Percentiles rank a stretch among this genome's conserved stretches.
These are phyloP conservation scores for Ophiosphaerella narmari DNA, from an alignment of 2,329 filamentous ascomycete genomes.

Conservation along the genomic window DNA sequence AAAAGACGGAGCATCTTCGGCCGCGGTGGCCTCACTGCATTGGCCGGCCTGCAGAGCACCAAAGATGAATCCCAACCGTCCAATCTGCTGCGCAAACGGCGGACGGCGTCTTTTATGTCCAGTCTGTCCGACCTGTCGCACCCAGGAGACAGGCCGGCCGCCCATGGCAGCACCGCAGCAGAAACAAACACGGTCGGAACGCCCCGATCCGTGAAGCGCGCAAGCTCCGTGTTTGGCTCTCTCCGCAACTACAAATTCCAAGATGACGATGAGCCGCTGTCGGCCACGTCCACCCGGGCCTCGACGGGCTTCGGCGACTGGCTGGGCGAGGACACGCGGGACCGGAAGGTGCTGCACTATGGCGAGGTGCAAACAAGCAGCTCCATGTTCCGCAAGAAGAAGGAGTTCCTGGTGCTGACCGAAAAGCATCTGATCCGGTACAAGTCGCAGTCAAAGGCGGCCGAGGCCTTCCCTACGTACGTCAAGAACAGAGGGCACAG, in stretches of 20 bases:
- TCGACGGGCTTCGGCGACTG: conserved; percentile 45
- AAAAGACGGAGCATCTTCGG: conserved; percentile 46
- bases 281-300: conserved; percentile 56
- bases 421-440: conserved; percentile 70
- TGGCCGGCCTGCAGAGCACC: conserved; percentile 31
- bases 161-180: conserved; percentile 13
- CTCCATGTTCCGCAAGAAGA: conserved; percentile 73
- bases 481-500: conserved; percentile 2
- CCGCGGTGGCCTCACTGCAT: conserved; percentile 36
- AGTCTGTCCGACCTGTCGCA: conserved; percentile 35
- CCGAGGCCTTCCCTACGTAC: conserved; percentile 62
- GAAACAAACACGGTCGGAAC: conserved; percentile 14
- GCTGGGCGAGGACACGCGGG: conserved; percentile 44
- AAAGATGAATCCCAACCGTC: conserved; percentile 43
- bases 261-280: conserved; percentile 57
- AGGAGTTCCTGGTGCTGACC: conserved; percentile 72
- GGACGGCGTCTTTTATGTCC: conserved; percentile 43
- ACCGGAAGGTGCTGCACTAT: conserved; percentile 62
- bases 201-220: conserved; percentile 27
- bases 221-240: conserved; percentile 62
- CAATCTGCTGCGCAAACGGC: conserved; percentile 45
- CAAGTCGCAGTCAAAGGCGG: conserved; percentile 69
- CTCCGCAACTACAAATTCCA: conserved; percentile 58
- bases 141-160: conserved; percentile 23
- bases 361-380: conserved; percentile 73